Base-by-base conservation (phyloP, 2,329 filamentous ascomycete genomes). In the Akanthomyces dipterigenus region DNA sequence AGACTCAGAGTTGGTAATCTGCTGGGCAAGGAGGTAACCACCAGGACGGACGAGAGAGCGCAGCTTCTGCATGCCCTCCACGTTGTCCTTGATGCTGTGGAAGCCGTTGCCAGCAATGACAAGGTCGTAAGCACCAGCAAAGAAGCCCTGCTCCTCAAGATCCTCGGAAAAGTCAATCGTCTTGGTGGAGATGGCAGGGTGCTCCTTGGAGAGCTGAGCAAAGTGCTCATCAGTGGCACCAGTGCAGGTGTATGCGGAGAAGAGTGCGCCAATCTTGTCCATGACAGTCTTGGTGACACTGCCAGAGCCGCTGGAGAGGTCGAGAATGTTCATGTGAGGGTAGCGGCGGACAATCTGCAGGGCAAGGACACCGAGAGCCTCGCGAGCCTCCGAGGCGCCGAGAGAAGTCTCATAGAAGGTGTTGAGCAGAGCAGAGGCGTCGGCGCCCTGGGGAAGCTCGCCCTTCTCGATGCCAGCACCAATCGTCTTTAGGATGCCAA, bases 231-330 rank as follows among this genome's bases (percentile, higher is more conserved):
- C 40, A 14, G 63, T 60, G 26, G 58, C 55, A 18, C 46, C 56
- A n/a, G 63, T 60, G 31, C 54, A 62, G 12, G 63, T 64, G 48
- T 64, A 64, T n/a, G 63, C 62, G 18, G 55, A 43, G 51, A 51
- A 60, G 6, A 54, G 50, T 16, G 43, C 36, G 8, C 55, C 60
- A 36, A 63, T 57, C 36, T 57, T 57, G 36, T 50, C 38, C 46
- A 64, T 48, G 40, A 63, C 50, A 9, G 49, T 45, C 38, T 55
- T 60, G 42, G 60, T 60, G 11, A 55, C 45, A n/a, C 60, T 48
- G n/a, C 55, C 63, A 46, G 60, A 48, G 18, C 63, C 63, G 40
- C 49, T 51, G 20, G 60, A 62, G 31, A 62, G 42, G 6, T 62
- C 63, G 5, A 62, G 45, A 14, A 64, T 63, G 40, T 61, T 58